phyloP scores from a whole-genome alignment of 116 monocot genomes.

The Phalaenopsis hybrid region DNA sequence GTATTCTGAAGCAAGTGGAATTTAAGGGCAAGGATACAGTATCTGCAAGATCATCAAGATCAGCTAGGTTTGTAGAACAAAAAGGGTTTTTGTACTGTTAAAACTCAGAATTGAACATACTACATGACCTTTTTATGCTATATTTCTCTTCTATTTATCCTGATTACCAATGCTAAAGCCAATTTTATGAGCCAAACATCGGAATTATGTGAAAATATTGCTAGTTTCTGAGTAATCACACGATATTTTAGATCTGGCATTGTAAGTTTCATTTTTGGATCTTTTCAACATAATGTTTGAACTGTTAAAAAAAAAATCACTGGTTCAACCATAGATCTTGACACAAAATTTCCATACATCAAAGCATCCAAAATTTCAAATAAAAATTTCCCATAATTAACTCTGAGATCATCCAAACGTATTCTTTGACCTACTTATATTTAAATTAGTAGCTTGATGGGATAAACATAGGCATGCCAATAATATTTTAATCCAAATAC shows the following conservation, averaged over 20 bases:
- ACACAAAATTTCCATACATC: no score
- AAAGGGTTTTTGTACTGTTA: background rate
- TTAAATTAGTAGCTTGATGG: no score
- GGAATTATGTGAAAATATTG: constrained; percentile 1
- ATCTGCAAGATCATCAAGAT: constrained; percentile 2
- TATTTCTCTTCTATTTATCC: background rate
- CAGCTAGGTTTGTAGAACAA: constrained; percentile 16
- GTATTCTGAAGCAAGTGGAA: constrained; percentile 43
- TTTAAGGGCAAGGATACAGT: constrained; percentile 8
- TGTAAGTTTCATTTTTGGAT: no score
- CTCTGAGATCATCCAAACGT: no score
- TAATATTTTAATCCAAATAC: no score
- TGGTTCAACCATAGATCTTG: no score
- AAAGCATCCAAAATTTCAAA: no score
- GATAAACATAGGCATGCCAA: no score
- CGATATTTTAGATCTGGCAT: background rate
- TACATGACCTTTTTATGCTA: background rate
- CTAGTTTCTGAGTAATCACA: background rate
- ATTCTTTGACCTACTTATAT: no score
- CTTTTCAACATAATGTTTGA: no score
- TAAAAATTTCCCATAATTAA: no score
- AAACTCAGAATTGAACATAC: background rate
- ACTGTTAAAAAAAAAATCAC: no score
- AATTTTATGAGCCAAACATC: background rate
- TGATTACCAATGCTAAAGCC: background rate